phyloP scores from a whole-genome alignment of 352 stramenopile species.

The Blastocystis sp. region DNA sequence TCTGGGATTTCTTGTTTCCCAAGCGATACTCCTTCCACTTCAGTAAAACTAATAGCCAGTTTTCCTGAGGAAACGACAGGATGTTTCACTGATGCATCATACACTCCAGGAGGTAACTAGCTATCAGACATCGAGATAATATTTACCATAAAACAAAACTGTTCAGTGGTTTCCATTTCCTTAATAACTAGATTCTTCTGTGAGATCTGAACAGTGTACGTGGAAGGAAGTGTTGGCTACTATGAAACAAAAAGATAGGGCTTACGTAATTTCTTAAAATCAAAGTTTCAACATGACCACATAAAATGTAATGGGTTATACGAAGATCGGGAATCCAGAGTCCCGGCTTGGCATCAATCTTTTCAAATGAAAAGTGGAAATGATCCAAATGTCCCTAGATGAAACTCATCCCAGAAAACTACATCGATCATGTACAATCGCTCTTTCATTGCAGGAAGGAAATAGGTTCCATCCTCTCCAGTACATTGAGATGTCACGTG shows the following conservation, averaged over 20 bases:
- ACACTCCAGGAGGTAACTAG: background rate
- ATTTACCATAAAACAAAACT: conserved; percentile 9
- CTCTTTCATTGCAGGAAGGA: background rate
- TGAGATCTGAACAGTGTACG: background rate
- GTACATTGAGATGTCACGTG: background rate
- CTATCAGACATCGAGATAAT: background rate
- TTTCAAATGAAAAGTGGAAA: background rate
- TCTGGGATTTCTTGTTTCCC: background rate
- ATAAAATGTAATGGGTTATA: background rate
- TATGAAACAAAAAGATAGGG: background rate
- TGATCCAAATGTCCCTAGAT: background rate
- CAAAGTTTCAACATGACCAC: background rate
- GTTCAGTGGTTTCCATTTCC: background rate
- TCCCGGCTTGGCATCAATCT: background rate
- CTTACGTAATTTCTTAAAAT: background rate
- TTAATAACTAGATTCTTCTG: background rate
- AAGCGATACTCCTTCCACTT: background rate
- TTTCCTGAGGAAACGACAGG: no score
- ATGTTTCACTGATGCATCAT: background rate
- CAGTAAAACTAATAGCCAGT: background rate
- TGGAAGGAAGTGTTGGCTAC: background rate
- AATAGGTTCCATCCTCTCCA: background rate
- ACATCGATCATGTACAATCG: conserved; percentile 32
- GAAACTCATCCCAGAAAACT: background rate
- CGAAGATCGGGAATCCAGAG: background rate